Base-by-base conservation (phyloP, 139 green algal species). In the Yamagishiella unicocca region DNA sequence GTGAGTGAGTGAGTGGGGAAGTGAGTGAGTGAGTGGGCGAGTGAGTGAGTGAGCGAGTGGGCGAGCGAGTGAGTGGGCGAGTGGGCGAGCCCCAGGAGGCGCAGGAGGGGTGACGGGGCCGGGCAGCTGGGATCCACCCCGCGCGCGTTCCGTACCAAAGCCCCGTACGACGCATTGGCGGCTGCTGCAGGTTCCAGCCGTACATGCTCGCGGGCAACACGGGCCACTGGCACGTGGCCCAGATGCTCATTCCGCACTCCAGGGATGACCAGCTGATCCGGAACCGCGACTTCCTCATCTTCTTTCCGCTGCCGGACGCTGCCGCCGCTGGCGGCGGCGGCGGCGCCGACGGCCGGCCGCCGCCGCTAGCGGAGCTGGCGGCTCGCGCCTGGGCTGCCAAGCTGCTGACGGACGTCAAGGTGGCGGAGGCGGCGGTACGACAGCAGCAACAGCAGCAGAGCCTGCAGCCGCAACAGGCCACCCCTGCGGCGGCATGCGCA, bases 121-220 rank as follows among this genome's bases (percentile, higher is more conserved):
- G n/a, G n/a, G n/a, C n/a, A n/a, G n/a, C n/a, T n/a, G n/a, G n/a
- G n/a, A n/a, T n/a, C n/a, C n/a, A n/a, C n/a, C n/a, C n/a, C n/a
- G n/a, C n/a, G n/a, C n/a, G n/a, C n/a, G n/a, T n/a, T n/a, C n/a
- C n/a, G n/a, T n/a, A n/a, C n/a, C n/a, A n/a, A n/a, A n/a, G n/a
- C n/a, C n/a, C n/a, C n/a, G n/a, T n/a, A n/a, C n/a, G n/a, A n/a
- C n/a, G n/a, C n/a, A 6, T 75, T 5, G 67, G 17, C 35, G 35
- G 67, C 37, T 43, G 21, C 9, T 46, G 25, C 76, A 83, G 76
- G 58, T 84, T 84, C 78, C 55, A 74, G 78, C 78, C 78, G 9
- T 84, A 84, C 78, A 84, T 84, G 78, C 78, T 84, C 8, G 78
- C 78, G 27, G 58, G 78, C 61, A 84, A 84, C 61, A 58, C 78